Evolutionary conservation across 2,329 filamentous ascomycete genomes (phyloP), one percentile per base, ranked within the genome.

Genomic region (Acrodontium crateriforme): DNA sequence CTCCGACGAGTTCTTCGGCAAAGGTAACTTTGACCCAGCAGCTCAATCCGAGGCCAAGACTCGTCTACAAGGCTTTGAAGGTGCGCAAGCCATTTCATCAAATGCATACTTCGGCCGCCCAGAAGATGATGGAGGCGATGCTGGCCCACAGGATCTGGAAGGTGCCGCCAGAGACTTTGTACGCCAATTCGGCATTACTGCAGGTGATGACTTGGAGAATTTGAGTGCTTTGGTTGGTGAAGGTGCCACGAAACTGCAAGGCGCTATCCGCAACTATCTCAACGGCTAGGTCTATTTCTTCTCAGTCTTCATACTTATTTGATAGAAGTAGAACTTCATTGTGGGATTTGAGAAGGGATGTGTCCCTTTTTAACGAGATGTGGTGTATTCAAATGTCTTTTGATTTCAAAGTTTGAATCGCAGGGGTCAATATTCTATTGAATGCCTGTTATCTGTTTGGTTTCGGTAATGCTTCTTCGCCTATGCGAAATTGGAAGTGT

Each of bases 1-100:
- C 0, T 94, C 85, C 1, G 89, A 98, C 54, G 89, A 98, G 53
- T 98, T 92, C 67, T 98, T 98, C 52, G 84, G 87, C 47, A 87
- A 89, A 53, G 82, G 84, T 29, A 62, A 70, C 30, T 95, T 76
- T 56, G 85, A 98, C 52, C 74, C 85, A 19, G 67, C 66, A 30
- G 72, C 78, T 6, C 78, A 89, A 50, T 66, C 74, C 28, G 87
- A 94, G 60, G 87, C 89, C 44, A 92, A 92, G 63, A 66, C 68
- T 14, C 74, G 89, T 21, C 69, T 98, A 29, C 77, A 83, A 60
- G 81, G 84, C 25, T 98, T 98, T 50, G 87, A 95, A 57, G 84
- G 89, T 24, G 85, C 89, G 8, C 77, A 75, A 1, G 63, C 84
- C 40, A 98, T 98, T 55, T 94, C 85, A 5, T 92, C 82, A 33